Conservation (phyloP, 1,284 basidiomycete species). For the Melampsora larici-populina region DNA sequence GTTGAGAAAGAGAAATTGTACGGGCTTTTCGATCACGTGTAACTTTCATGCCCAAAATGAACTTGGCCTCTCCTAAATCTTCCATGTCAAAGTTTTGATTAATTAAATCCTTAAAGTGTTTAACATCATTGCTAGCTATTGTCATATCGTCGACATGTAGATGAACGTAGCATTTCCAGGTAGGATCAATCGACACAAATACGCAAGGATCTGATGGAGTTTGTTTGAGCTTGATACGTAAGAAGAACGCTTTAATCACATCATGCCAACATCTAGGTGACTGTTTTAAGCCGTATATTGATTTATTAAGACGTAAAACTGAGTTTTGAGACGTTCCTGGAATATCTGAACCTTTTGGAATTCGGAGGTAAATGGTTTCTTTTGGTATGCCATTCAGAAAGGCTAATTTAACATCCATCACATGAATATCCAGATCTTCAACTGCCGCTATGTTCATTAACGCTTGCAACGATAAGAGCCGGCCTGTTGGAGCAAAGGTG, state of each 20-base stretch:
- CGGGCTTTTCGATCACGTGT: background rate
- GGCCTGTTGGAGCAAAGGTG: too few species aligned
- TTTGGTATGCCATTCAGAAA: background rate
- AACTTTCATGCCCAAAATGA: background rate
- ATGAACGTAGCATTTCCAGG: too few species aligned
- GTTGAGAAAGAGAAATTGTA: background rate
- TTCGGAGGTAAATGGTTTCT: background rate
- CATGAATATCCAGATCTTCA: too few species aligned
- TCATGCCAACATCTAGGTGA: constrained; percentile 5
- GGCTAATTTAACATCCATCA: background rate
- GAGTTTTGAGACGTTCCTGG: background rate
- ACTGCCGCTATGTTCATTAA: too few species aligned
- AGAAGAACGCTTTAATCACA: background rate
- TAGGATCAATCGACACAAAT: background rate
- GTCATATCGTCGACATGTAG: background rate
- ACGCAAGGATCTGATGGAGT: background rate
- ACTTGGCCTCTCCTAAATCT: background rate
- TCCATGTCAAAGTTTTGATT: background rate
- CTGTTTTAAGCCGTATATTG: constrained; percentile 23
- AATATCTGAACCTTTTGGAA: background rate
- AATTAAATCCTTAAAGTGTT: background rate
- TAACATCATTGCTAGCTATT: background rate
- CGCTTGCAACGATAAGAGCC: too few species aligned
- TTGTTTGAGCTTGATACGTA: background rate
- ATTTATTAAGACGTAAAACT: background rate